Base-by-base conservation (phyloP, 1,284 basidiomycete species). In the Trichosporon faecale region DNA sequence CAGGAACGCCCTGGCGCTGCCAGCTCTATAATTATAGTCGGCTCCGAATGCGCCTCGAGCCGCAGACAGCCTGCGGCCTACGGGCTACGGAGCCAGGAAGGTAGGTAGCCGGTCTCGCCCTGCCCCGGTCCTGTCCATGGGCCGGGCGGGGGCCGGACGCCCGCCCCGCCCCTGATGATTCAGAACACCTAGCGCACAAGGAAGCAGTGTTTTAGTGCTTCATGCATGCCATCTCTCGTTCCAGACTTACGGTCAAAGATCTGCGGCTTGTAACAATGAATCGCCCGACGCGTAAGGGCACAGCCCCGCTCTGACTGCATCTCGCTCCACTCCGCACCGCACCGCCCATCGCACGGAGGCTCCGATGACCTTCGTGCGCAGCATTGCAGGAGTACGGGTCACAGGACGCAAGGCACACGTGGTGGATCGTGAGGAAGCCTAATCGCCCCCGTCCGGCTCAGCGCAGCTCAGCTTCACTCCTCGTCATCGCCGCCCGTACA, bases 21-120 rank as follows among this genome's bases (percentile, higher is more conserved):
- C 49, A 52, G 49, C 49, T n/a, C n/a, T 52, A 52, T 52, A 25
- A 52, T 52, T 52, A 52, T 52, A 52, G 49, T 52, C 49, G 49
- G 49, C 49, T 52, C 49, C 49, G 49, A 52, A 21, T 21, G 46
- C 46, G 21, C 46, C 6, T 6, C 16, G 11, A n/a, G n/a, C n/a
- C n/a, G n/a, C n/a, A n/a, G n/a, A n/a, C n/a, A 44, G 40, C 40
- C 40, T 44, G 9, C 33, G 33, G 33, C 33, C 33, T 33, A 11
- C 40, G 40, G 40, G 16, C 7, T 44, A 14, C 12, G 11, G 7
- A 44, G 40, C 40, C 12, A n/a, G n/a, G n/a, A 44, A 18, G 11
- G 7, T 3, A 7, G 46, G 1, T 25, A 52, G 49, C 49, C 49
- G 49, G 49, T 25, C 49, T 52, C 49, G 49, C 49, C n/a, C 44